Base-by-base conservation (phyloP, 345 rosid genomes). In the Ceriops decandra region DNA sequence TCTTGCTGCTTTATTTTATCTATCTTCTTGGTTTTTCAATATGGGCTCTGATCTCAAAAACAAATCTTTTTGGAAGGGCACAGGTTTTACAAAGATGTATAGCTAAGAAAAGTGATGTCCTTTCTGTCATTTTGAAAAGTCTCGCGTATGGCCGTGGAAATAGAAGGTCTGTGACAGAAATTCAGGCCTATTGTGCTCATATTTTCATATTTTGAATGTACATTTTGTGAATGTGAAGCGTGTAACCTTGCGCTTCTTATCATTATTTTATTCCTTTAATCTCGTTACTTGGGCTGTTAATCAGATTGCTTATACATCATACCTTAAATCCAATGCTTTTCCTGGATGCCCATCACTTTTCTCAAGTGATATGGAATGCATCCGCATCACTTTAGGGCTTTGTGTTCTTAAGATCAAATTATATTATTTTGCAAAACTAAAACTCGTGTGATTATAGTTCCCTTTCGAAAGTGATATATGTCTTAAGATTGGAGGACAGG, bases 61-160 rank as follows among this genome's bases (percentile, higher is more conserved):
- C 22, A 58, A 70, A 27, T 63, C 32, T 73, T 74, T 20, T 16
- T 3, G 22, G 17, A 27, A 42, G 20, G 60, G 33, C 53, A 42
- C 36, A 59, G 59, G 62, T 56, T 16, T 46, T 33, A 5, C 53
- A 27, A 59, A 63, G 67, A 51, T 67, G 47, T 22, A 26, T 62
- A 38, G 46, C 63, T 52, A 60, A 27, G 59, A 66, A 38, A 76
- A 66, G 71, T 10, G 8, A 58, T 65, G 4, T 36, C 35, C 59
- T 73, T 75, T 76, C 64, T 61, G 31, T 52, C 60, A 32, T 49
- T 38, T 75, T 66, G 36, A 64, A 56, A 47, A 51, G 66, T 57
- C 64, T 21, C 62, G 61, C 17, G 46, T 52, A 38, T 19, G 7
- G 59, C 47, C 15, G 19, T 47, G 52, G 19, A 65, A 56, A 72